Evolutionary conservation across 2,329 filamentous ascomycete species (phyloP), one percentile per base, ranked within the genome.

Genomic region (Fusarium pseudoanthophilum): DNA sequence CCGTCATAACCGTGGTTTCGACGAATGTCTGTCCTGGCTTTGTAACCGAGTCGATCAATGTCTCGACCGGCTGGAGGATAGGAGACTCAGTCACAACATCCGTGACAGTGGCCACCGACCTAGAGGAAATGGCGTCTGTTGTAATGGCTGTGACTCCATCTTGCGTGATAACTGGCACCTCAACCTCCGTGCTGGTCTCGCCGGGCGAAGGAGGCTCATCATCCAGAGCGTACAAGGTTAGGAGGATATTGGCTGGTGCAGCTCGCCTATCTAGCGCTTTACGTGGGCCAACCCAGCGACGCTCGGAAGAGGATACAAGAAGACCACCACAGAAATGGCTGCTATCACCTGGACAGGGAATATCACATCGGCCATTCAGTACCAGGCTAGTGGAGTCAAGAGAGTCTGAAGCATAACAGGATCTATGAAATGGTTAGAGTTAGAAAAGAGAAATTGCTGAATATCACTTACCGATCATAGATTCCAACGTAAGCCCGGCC

Each of bases 401-500:
- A 2, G 55, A 46, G 24, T 57, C 28, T 14, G 55, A 45, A 2
- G 55, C 39, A 14, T 57, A 46, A 7, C 55, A 57, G 0, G n/a
- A 57, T n/a, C 55, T 57, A 7, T 6, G 4, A 1, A 10, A 0
- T 24, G 20, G 5, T 46, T 7, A 57, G 55, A 7, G 0, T 1
- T 8, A 7, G 11, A n/a, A 5, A 28, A 32, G 32, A 6, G 0
- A 7, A 0, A 3, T 14, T 1, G 5, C 6, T 34, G 3, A 10
- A 28, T 28, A 8, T 8, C 0, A 28, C 55, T 16, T 34, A 46
- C 55, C 39, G n/a, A 1, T 28, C 30, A 46, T 28, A 57, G 5
- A 57, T 45, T 21, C 55, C 55, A 4, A 36, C 28, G 7, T 57
- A 46, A 0, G n/a, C 16, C 3, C 28, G 15, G 4, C 24, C n/a